Evolutionary conservation across 2,329 filamentous ascomycete genomes (phyloP), one percentile per base, ranked within the genome.

Genomic region (Botryotinia globosa): DNA sequence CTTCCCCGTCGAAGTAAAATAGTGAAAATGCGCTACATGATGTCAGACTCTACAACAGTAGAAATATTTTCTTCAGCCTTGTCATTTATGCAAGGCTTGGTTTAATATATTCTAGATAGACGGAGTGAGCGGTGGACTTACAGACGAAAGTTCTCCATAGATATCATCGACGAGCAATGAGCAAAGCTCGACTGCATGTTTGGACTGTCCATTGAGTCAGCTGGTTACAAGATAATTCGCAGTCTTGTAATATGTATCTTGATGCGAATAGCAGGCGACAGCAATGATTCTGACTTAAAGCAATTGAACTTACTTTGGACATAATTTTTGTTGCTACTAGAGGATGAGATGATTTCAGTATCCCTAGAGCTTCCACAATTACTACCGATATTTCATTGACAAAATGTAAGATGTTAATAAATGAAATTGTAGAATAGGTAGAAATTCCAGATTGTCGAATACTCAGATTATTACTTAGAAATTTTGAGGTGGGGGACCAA

Each of bases 141-240:
- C 95, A 81, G 94, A 93, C 75, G 94, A 94, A 73, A 98, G 89
- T 84, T 97, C 93, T 80, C 96, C 96, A 82, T 96, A 95, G 74
- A 93, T 87, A 81, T 98, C 94, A 81, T 94, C 90, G 76, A 98
- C 91, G 75, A 98, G 88, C 81, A 97, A 90, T 85, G 91, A 89
- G 85, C 94, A 97, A 80, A 98, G 92, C 88, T 98, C 93, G 80
- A 92, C 90, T 77, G 92, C 87, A 81, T 92, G 88, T 85, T 94
- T 90, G 74, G 89, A 89, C 89, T 91, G 76, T 61, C 29, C 69
- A 65, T 74, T 32, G 37, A 34, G 69, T 72, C 54, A 59, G 65
- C 64, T 42, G 34, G 45, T 32, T 56, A 16, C 25, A 20, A 34
- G 16, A 22, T 18, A 37, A 37, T 63, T 42, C 25, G 34, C 34